Evolutionary conservation across 2,329 filamentous ascomycete species (phyloP).

Genomic region (Didymella arachidicola): DNA sequence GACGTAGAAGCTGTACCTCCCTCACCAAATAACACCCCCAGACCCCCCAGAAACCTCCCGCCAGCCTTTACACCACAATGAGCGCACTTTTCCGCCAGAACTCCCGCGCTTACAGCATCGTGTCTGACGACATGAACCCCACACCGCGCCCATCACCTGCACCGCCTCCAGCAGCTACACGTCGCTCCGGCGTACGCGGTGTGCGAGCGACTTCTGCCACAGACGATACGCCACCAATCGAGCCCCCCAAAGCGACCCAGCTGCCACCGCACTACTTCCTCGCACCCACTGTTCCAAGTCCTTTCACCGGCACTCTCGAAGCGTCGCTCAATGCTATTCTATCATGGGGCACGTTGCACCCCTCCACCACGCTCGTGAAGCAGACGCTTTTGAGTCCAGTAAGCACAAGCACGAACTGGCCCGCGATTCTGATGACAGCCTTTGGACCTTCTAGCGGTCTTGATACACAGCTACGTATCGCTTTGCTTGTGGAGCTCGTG

Average conservation of each 20-base stretch:
- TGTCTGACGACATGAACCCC: slow-evolving; percentile 8
- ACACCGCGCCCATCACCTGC: slow-evolving; percentile 6
- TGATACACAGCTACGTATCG: not conserved
- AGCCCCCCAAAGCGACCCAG: not conserved
- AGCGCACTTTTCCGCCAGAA: slow-evolving; percentile 1
- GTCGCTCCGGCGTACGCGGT: not conserved
- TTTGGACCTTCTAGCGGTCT: not conserved
- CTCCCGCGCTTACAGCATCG: slow-evolving; percentile 16
- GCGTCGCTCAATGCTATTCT: slow-evolving; percentile 35
- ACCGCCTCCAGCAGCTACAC: not conserved
- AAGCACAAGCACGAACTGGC: slow-evolving; percentile 26
- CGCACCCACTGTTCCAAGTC: slow-evolving; percentile 32
- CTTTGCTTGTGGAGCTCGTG: slow-evolving; percentile 30
- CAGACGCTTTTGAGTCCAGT: slow-evolving; percentile 21
- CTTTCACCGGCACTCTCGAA: slow-evolving; percentile 35
- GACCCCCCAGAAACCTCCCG: not conserved
- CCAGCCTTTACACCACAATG: not conserved
- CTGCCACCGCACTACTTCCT: slow-evolving; percentile 28
- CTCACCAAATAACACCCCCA: not conserved
- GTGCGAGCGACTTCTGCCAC: slow-evolving; percentile 1
- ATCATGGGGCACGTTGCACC: slow-evolving; percentile 12
- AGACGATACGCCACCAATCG: not conserved
- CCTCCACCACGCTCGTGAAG: slow-evolving; percentile 2
- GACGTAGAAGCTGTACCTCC: not conserved
- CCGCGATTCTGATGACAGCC: slow-evolving; percentile 1